Evolutionary conservation across 305 asterid species (phyloP), one percentile per base, ranked within the genome.

Genomic region (Euphrasia arctica): DNA sequence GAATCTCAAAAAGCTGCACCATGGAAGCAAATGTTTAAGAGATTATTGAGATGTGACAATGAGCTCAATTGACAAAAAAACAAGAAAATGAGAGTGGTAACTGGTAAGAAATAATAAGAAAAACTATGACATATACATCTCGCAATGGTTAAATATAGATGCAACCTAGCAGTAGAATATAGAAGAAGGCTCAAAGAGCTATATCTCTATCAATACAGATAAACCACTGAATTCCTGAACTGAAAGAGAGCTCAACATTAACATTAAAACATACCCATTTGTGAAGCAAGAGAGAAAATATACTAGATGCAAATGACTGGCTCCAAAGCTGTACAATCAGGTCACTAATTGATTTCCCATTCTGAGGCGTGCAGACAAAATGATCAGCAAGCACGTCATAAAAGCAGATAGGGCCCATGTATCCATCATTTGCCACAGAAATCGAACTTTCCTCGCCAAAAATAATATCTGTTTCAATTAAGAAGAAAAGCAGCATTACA

Each of bases 281-380:
- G 76, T 93, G 91, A 79, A 93, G 87, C 83, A 93, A 79, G 52
- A 87, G 84, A 47, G 94, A 55, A 57, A 93, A 93, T n/a, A 84
- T 84, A 73, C 82, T 86, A 43, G 98, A 82, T 10, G 96, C 94
- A 78, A 87, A 90, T 54, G 90, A 84, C 79, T 90, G 97, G 91
- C 94, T 90, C 98, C 98, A 93, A 18, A 83, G 85, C 80, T 82
- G 96, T 75, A 87, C 90, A 67, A 93, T 83, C 74, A 90, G 81
- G 77, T 90, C 95, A 68, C 87, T 91, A 74, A 90, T 80, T 60
- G 86, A 72, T 77, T 75, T 84, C 68, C 90, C 96, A 70, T 79
- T 78, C 54, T 82, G 73, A 18, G 90, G 92, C 61, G 54, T 70
- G 59, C 72, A 59, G 45, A 88, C 83, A 74, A 93, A 86, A 80